Evolutionary conservation across 2,329 filamentous ascomycete genomes (phyloP).

Genomic region (Fusarium sacchari): DNA sequence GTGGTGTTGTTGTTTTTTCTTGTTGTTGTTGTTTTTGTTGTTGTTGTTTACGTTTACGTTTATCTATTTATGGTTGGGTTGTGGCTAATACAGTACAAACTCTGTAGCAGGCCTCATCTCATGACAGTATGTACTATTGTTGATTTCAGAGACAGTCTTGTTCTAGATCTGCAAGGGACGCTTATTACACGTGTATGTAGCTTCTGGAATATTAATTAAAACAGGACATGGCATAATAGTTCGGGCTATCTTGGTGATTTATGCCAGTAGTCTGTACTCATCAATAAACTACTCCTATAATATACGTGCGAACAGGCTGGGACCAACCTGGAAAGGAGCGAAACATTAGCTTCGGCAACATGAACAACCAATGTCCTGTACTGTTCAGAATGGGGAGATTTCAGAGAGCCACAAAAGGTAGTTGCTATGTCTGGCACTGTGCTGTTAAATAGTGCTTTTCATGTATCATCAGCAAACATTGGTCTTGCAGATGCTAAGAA

Average conservation of each 20-base stretch:
- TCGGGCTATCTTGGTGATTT: not conserved
- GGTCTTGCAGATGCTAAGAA: slow-evolving; percentile 17
- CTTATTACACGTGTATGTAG: slow-evolving; percentile 23
- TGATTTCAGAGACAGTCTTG: slow-evolving; percentile 3
- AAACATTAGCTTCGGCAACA: slow-evolving; percentile 16
- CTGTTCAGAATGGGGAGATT: not conserved
- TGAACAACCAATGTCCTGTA: not conserved
- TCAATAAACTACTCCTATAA: not conserved
- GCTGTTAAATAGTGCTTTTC: slow-evolving; percentile 3
- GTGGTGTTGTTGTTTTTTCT: slow-evolving; percentile 19
- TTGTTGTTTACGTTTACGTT: slow-evolving; percentile 3
- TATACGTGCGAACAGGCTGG: slow-evolving; percentile 6
- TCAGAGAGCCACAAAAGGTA: not conserved
- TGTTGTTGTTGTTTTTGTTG: not conserved
- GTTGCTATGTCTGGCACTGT: slow-evolving; percentile 4
- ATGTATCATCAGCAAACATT: slow-evolving; percentile 8
- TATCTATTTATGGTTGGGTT: slow-evolving; percentile 7
- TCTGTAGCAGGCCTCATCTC: slow-evolving; percentile 28
- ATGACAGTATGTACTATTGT: slow-evolving; percentile 6
- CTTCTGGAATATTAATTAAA: slow-evolving; percentile 40
- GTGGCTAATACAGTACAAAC: slow-evolving; percentile 1
- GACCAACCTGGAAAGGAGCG: slow-evolving; percentile 4
- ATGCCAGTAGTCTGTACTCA: too few relatives aligned
- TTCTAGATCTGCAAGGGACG: slow-evolving; percentile 30
- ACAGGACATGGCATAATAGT: not conserved